phyloP scores from a whole-genome alignment of 1,139 yeast genomes.

The Blastobotrys capitulatus region DNA sequence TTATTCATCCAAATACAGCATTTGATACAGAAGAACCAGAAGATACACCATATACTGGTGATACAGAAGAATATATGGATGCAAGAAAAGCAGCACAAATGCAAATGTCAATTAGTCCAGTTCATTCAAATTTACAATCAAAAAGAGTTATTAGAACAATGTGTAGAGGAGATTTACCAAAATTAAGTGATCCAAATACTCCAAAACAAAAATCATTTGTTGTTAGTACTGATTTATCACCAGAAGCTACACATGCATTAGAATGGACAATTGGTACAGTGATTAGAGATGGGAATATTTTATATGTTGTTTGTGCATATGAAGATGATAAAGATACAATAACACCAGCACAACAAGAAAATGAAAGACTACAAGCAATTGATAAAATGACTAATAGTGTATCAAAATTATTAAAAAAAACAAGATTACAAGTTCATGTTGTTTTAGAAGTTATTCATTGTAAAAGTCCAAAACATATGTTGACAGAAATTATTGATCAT shows the following conservation, averaged over 20 bases:
- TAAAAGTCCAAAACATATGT: conserved; percentile 80
- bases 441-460: conserved; percentile 76
- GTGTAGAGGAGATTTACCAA: conserved; percentile 64
- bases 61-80: conserved; percentile 63
- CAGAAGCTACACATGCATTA: conserved; percentile 79
- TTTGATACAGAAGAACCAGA: conserved; percentile 25
- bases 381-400: conserved; percentile 57
- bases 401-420: conserved; percentile 54
- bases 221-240: conserved; percentile 75
- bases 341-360: conserved; percentile 37
- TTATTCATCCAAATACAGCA: conserved; percentile 40
- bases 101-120: conserved; percentile 56
- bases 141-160: conserved; percentile 58
- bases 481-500: conserved; percentile 77
- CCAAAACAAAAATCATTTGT: conserved; percentile 63
- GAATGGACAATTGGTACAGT: conserved; percentile 91
- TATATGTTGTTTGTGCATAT: conserved; percentile 72
- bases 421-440: conserved; percentile 72
- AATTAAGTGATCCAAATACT: conserved; percentile 43
- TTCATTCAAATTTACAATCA: conserved; percentile 51
- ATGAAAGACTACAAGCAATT: conserved; percentile 50
- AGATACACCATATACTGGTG: conserved; percentile 61
- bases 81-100: conserved; percentile 57
- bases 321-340: conserved; percentile 47
- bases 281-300: conserved; percentile 74